Evolutionary conservation across 2,329 filamentous ascomycete species (phyloP), one percentile per base, ranked within the genome.

Genomic region (Cercospora zeae-maydis): DNA sequence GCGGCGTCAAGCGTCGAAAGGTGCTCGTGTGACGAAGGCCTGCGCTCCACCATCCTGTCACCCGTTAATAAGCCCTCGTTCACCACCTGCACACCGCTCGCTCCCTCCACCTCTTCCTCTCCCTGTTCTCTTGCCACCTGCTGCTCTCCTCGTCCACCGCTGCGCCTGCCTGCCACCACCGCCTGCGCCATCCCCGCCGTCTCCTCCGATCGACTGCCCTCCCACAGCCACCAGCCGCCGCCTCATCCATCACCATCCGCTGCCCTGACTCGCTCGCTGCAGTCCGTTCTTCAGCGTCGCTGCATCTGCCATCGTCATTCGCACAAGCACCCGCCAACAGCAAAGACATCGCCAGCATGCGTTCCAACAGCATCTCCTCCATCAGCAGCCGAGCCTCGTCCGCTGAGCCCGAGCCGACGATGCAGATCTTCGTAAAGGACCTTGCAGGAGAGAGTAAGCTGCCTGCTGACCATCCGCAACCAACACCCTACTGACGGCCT

Each of bases 371-470:
- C 75, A 75, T 79, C 71, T 75, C 75, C 62, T 79, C 76, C 72
- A 70, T 78, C 70, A 76, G 75, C 71, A 73, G 72, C 31, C 71
- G 75, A 52, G 77, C 77, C 34, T 72, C 74, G 3, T 75, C 75
- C 33, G 72, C 75, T 42, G 80, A 83, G 62, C 71, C 75, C 54
- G 78, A 81, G 59, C 79, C 83, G 57, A 84, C 79, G 39, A 85
- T 85, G 77, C 83, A 84, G 73, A 84, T 87, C 75, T 86, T 86
- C 75, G 80, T 86, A 75, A 86, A 85, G 77, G 82, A 81, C 71
- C 76, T 85, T 55, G 78, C 81, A 36, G 84, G 84, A 68, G 79
- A 81, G 74, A 86, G 84, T 86, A 78, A 75, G 83, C 77, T 39
- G 39, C 37, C 42, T 56, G 58, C 34, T 59, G 34, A 21, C 19